A percentile compares a stretch with the other conserved stretches of the same genome.
Conservation (phyloP, 2,329 filamentous ascomycete genomes). For the Cordyceps sp. region DNA sequence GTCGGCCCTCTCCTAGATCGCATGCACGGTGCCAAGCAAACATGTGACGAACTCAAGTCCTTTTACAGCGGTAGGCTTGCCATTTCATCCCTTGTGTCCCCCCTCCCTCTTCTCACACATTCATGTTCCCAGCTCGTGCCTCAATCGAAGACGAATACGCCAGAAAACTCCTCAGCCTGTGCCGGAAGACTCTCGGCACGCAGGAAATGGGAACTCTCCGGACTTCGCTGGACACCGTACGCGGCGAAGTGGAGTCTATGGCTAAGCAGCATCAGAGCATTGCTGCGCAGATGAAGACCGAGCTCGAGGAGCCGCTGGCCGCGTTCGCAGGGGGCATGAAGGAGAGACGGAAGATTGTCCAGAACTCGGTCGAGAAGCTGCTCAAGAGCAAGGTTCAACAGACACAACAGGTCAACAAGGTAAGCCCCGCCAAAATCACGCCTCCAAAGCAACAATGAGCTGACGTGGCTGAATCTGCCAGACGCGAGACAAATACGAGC, state of each 20-base stretch:
- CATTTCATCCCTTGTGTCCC: neutral
- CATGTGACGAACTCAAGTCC: slow-evolving; percentile 78
- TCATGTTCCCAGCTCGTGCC: slow-evolving; percentile 47
- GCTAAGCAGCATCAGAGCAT: slow-evolving; percentile 85
- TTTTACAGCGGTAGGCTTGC: slow-evolving; percentile 62
- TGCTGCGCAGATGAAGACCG: slow-evolving; percentile 85
- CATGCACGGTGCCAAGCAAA: slow-evolving; percentile 88
- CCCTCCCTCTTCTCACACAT: neutral
- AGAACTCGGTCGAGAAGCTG: slow-evolving; percentile 84
- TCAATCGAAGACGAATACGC: slow-evolving; percentile 95
- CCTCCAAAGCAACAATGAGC: neutral
- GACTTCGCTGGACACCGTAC: slow-evolving; percentile 70
- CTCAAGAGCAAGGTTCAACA: slow-evolving; percentile 88
- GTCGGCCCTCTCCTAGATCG: slow-evolving; percentile 82
- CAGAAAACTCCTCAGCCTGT: slow-evolving; percentile 70
- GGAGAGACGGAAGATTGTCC: slow-evolving; percentile 89
- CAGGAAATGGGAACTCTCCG: slow-evolving; percentile 73
- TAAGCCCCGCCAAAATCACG: slow-evolving; percentile 13
- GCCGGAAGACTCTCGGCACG: slow-evolving; percentile 77
- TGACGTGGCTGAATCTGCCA: slow-evolving; percentile 13
- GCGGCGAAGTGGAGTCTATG: slow-evolving; percentile 82
- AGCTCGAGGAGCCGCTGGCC: slow-evolving; percentile 81
- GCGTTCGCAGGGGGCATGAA: slow-evolving; percentile 94
- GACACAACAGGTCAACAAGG: slow-evolving; percentile 82
- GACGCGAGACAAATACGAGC: slow-evolving; percentile 88